Evolutionary conservation across 2,329 filamentous ascomycete species (phyloP).

Genomic region (Incumbomyces delicatus): DNA sequence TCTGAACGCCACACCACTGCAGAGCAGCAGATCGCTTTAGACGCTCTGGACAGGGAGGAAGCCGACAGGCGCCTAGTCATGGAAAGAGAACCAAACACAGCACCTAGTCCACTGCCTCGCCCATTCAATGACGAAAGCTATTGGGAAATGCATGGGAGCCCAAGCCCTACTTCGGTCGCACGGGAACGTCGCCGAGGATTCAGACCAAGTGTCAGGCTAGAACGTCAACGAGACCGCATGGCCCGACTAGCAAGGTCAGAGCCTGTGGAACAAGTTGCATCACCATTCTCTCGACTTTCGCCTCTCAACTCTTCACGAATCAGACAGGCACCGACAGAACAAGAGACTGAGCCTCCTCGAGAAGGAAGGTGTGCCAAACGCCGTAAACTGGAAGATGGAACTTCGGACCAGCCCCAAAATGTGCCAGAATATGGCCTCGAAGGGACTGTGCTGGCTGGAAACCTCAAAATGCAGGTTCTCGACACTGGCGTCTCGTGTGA

Average conservation of each 20-base stretch:
- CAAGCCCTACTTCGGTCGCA: conserved; percentile 12
- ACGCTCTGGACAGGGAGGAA: conserved; percentile 32
- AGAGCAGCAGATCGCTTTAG: conserved; percentile 27
- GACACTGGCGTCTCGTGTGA: background rate
- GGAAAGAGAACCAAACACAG: conserved; percentile 22
- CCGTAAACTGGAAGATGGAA: conserved; percentile 60
- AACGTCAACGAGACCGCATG: conserved; percentile 15
- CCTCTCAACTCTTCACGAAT: background rate
- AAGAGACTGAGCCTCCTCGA: background rate
- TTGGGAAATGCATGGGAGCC: conserved; percentile 9
- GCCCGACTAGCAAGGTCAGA: conserved; percentile 3
- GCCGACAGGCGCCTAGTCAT: conserved; percentile 20
- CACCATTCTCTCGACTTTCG: background rate
- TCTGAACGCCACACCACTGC: conserved; percentile 27
- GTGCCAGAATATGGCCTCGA: conserved; percentile 74
- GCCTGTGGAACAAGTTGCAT: background rate
- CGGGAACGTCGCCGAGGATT: conserved; percentile 20
- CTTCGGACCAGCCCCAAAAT: conserved; percentile 34
- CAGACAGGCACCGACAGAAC: background rate
- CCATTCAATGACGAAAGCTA: background rate
- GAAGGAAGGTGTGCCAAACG: conserved; percentile 47
- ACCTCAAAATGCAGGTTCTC: conserved; percentile 53
- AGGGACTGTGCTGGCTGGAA: conserved; percentile 76
- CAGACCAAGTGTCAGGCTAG: conserved; percentile 22
- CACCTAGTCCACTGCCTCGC: conserved; percentile 6